Conservation (phyloP, 106 monocot genomes). For the Platanthera zijinensis region DNA sequence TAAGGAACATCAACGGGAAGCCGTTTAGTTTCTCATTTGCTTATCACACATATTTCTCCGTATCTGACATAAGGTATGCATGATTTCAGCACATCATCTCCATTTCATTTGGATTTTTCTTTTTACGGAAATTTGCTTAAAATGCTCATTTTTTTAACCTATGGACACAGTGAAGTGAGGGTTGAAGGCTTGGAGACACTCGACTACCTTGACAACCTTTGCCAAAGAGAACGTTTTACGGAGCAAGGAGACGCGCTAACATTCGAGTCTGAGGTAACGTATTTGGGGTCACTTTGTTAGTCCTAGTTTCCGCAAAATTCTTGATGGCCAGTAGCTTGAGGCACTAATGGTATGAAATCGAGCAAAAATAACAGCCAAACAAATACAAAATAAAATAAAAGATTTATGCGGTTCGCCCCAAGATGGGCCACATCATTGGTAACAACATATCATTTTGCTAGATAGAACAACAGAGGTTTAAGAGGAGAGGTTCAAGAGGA, state of each 20-base stretch:
- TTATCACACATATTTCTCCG: conserved; percentile 69
- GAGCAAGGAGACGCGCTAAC: conserved; percentile 84
- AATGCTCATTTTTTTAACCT: background rate
- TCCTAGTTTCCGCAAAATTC: no score
- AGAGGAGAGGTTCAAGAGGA: no score
- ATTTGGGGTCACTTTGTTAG: no score
- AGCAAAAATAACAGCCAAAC: no score
- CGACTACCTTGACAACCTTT: conserved; percentile 72
- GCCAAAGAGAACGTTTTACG: conserved; percentile 46
- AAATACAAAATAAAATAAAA: no score
- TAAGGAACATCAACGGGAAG: conserved; percentile 77
- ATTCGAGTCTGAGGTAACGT: conserved; percentile 68
- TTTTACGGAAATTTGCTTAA: background rate
- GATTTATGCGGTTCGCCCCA: no score
- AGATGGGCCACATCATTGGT: no score
- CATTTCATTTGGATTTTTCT: background rate
- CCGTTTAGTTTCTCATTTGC: conserved; percentile 78
- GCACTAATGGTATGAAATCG: no score
- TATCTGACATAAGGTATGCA: conserved; percentile 77
- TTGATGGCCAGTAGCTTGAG: no score
- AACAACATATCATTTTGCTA: no score
- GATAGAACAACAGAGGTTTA: no score
- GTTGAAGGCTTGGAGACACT: conserved; percentile 85
- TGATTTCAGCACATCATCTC: background rate
- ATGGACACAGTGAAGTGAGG: conserved; percentile 55